Evolutionary conservation across 257 asterid genomes (phyloP).

Genomic region (Agastache rugosa): DNA sequence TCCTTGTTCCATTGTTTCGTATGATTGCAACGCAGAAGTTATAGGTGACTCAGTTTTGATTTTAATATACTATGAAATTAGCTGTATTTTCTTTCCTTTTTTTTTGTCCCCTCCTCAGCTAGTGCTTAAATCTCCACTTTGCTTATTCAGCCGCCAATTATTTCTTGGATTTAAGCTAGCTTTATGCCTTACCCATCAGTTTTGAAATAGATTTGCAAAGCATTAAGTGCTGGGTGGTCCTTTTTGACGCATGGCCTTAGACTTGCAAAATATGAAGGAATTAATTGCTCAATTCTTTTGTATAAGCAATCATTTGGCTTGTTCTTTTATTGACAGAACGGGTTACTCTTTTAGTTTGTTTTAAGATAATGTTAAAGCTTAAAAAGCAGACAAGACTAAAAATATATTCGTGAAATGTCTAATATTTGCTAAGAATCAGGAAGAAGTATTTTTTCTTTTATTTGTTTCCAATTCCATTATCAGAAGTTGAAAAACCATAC

Average conservation of each 20-base stretch:
- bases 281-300: background rate
- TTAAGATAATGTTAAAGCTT: background rate
- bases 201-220: background rate
- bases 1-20: constrained; percentile 10
- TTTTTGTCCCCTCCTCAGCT: background rate
- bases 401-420: background rate
- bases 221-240: constrained; percentile 6
- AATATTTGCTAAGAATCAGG: background rate
- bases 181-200: background rate
- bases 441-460: background rate
- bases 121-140: background rate
- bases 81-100: background rate
- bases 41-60: constrained; percentile 2
- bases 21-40: background rate
- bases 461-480: background rate
- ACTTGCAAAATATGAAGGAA: constrained; percentile 1
- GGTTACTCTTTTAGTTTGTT: constrained; percentile 5
- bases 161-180: constrained; percentile 6
- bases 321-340: background rate
- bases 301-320: constrained; percentile 1
- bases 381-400: background rate
- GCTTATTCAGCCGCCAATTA: background rate
- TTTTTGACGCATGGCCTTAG: background rate
- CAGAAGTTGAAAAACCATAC: background rate
- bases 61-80: background rate